Percentiles rank a stretch among this genome's conserved stretches.
These are phyloP conservation scores for Salvia splendens DNA, from an alignment of 257 asterid species.

Conservation along the genomic window DNA sequence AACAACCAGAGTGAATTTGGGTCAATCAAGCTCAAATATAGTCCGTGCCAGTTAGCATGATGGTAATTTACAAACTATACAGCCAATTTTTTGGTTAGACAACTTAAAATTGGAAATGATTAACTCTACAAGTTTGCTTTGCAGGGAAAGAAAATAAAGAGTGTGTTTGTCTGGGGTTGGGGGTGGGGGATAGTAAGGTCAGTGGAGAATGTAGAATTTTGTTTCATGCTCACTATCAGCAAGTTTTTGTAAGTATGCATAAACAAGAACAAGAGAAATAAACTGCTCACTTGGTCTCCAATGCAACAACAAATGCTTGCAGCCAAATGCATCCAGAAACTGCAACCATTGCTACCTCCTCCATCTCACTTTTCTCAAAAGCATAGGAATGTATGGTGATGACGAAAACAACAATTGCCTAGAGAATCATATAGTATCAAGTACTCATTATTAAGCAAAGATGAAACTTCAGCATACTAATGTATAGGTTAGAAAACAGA, in stretches of 20 bases:
- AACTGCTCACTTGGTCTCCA: constrained; percentile 84
- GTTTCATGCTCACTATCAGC: background rate
- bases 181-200: background rate
- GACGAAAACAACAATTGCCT: constrained; percentile 95
- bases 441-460: constrained; percentile 14
- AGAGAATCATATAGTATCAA: constrained; percentile 28
- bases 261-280: constrained; percentile 29
- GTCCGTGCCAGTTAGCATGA: constrained; percentile 21
- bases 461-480: constrained; percentile 15
- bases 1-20: constrained; percentile 26
- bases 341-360: constrained; percentile 96
- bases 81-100: constrained; percentile 6
- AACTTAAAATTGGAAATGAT: background rate
- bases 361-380: constrained; percentile 95
- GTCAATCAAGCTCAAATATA: constrained; percentile 16
- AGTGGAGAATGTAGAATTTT: constrained; percentile 1
- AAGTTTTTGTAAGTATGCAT: constrained; percentile 17
- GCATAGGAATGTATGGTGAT: constrained; percentile 87
- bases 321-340: constrained; percentile 98
- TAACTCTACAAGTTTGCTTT: background rate
- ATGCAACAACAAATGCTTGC: constrained; percentile 93
- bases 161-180: no score
- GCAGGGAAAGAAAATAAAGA: no score
- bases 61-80: background rate
- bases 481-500: constrained; percentile 4